phyloP scores from a whole-genome alignment of 2,329 filamentous ascomycete species.

The Diaporthe sp. region DNA sequence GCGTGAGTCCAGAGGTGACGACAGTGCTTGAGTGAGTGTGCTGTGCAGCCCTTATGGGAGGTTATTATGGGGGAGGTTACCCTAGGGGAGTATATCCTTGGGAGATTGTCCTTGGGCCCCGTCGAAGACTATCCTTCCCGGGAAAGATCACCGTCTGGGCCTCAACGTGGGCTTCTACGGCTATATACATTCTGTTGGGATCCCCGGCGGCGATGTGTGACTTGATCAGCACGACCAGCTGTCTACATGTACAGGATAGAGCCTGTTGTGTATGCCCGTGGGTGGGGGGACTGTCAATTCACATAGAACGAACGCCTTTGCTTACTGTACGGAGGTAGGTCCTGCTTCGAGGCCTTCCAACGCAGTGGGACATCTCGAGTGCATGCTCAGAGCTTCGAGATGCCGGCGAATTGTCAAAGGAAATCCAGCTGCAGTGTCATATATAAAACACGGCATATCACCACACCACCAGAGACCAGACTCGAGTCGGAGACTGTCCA shows the following conservation, averaged over 20 bases:
- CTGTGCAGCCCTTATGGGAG: neutral
- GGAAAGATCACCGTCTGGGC: neutral
- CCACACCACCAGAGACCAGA: conserved; percentile 17
- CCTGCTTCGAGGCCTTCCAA: neutral
- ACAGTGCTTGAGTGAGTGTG: neutral
- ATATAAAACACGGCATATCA: conserved; percentile 24
- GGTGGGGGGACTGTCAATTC: neutral
- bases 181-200: neutral
- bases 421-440: conserved; percentile 2
- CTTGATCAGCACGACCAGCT: neutral
- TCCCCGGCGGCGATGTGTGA: neutral
- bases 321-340: neutral
- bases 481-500: conserved; percentile 1
- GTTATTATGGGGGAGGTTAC: too few relatives aligned
- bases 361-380: neutral
- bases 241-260: neutral
- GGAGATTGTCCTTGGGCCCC: too few relatives aligned
- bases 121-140: neutral
- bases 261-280: neutral
- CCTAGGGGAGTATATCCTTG: too few relatives aligned
- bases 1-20: neutral
- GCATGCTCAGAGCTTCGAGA: neutral
- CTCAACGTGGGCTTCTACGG: neutral
- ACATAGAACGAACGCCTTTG: neutral
- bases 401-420: neutral